A percentile compares a stretch with the other conserved stretches of the same genome.
Conservation (phyloP, 2,329 filamentous ascomycete genomes). For the Ceratocystis diversiconidia region DNA sequence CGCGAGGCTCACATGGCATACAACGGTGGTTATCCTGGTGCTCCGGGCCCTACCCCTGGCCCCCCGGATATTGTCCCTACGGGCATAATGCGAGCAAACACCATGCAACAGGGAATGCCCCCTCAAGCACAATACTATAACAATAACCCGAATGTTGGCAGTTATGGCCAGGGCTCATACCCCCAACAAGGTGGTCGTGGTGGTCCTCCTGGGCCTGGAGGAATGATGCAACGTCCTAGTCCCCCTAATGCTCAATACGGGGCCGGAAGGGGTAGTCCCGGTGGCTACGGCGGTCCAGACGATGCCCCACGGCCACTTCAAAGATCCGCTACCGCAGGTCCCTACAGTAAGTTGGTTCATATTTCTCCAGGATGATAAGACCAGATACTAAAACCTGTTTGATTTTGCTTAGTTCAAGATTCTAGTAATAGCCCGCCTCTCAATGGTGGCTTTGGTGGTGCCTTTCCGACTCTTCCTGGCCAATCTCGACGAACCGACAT, state of each 20-base stretch:
- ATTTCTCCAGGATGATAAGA: background rate
- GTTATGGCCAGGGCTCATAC: constrained; percentile 31
- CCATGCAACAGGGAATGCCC: background rate
- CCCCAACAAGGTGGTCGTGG: constrained; percentile 31
- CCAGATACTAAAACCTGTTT: background rate
- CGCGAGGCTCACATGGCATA: constrained; percentile 8
- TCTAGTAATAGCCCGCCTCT: constrained; percentile 7
- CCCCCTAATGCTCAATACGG: constrained; percentile 28
- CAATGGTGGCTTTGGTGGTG: constrained; percentile 11
- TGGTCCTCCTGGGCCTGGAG: constrained; percentile 28
- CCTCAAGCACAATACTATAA: constrained; percentile 37
- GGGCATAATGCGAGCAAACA: constrained; percentile 4
- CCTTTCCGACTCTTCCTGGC: constrained; percentile 14
- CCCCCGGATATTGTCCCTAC: constrained; percentile 6
- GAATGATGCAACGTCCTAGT: constrained; percentile 29
- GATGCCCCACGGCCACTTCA: constrained; percentile 4
- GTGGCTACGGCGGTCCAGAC: constrained; percentile 8
- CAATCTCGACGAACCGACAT: constrained; percentile 14
- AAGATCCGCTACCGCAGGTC: constrained; percentile 18
- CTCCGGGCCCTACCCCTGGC: constrained; percentile 8
- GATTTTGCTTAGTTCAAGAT: background rate
- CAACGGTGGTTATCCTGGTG: constrained; percentile 14
- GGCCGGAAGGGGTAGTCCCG: constrained; percentile 12
- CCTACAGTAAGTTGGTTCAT: background rate
- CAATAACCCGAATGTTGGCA: constrained; percentile 34